Conservation (phyloP, 129 eudicot species). For the Lonicera japonica region DNA sequence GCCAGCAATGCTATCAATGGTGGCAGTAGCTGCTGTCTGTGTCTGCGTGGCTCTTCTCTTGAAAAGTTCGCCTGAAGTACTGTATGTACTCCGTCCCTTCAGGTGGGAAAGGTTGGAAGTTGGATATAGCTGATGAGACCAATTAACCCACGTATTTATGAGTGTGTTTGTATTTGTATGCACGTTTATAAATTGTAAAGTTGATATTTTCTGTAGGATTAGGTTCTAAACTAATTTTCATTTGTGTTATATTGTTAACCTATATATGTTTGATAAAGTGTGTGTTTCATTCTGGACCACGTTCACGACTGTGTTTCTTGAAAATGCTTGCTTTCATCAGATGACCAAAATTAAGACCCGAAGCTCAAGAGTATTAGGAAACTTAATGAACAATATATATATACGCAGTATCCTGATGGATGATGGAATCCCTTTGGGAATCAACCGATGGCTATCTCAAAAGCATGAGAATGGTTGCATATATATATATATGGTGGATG, state of each 20-base stretch:
- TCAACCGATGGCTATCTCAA: neutral
- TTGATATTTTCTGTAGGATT: neutral
- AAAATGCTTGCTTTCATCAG: no score
- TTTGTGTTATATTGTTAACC: neutral
- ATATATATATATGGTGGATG: no score
- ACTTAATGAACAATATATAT: neutral
- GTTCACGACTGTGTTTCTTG: no score
- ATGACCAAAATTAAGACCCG: no score
- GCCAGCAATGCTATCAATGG: conserved; percentile 33
- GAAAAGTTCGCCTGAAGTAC: conserved; percentile 22
- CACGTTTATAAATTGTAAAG: neutral
- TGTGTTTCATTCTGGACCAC: no score
- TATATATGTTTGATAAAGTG: neutral
- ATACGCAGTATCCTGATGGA: neutral
- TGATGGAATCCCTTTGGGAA: neutral
- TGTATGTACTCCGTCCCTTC: conserved; percentile 21
- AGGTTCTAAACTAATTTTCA: neutral
- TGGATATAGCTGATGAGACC: conserved; percentile 23
- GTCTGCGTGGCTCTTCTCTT: conserved; percentile 29
- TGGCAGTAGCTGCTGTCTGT: conserved; percentile 29
- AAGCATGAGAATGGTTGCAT: no score
- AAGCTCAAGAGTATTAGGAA: neutral
- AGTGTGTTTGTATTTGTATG: neutral
- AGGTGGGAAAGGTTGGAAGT: conserved; percentile 19
- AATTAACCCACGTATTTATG: neutral